phyloP scores from a whole-genome alignment of 768 basidiomycete species.

The Boletus sensibilis region DNA sequence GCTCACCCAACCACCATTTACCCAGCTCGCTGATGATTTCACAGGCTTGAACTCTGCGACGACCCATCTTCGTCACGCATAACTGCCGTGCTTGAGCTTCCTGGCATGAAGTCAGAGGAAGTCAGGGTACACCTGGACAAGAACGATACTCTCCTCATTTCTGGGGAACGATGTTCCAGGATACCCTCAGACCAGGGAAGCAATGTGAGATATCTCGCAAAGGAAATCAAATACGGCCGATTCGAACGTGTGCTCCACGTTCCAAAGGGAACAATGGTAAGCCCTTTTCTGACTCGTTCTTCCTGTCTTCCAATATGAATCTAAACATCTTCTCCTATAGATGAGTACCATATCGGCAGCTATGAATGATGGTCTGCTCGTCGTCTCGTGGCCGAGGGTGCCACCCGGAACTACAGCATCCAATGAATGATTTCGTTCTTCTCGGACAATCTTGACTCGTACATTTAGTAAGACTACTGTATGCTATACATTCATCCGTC shows the following conservation, averaged over 20 bases:
- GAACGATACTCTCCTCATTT: slow-evolving; percentile 31
- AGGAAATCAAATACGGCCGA: slow-evolving; percentile 41
- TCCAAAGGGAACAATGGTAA: slow-evolving; percentile 38
- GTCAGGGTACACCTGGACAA: slow-evolving; percentile 35
- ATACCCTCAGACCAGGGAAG: slow-evolving; percentile 17
- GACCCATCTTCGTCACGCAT: slow-evolving; percentile 33
- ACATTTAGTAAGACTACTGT: background rate
- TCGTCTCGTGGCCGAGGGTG: slow-evolving; percentile 39
- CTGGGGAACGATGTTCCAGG: slow-evolving; percentile 32
- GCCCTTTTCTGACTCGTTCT: slow-evolving; percentile 4
- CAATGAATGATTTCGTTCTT: slow-evolving; percentile 1
- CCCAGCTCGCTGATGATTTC: slow-evolving; percentile 13
- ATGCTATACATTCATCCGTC: slow-evolving; percentile 3
- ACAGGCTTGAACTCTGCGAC: slow-evolving; percentile 42
- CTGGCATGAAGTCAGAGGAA: slow-evolving; percentile 38
- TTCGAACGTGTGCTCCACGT: slow-evolving; percentile 38
- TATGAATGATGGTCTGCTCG: slow-evolving; percentile 39
- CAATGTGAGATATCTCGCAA: slow-evolving; percentile 28
- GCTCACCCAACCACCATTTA: slow-evolving; percentile 1
- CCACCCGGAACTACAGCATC: slow-evolving; percentile 19
- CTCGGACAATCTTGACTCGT: background rate
- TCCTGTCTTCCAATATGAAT: slow-evolving; percentile 1
- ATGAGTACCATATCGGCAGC: slow-evolving; percentile 39
- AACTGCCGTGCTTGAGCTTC: slow-evolving; percentile 39
- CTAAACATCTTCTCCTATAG: slow-evolving; percentile 15